These are phyloP conservation scores for Acer campestre DNA, from an alignment of 345 rosid species.

Conservation along the genomic window DNA sequence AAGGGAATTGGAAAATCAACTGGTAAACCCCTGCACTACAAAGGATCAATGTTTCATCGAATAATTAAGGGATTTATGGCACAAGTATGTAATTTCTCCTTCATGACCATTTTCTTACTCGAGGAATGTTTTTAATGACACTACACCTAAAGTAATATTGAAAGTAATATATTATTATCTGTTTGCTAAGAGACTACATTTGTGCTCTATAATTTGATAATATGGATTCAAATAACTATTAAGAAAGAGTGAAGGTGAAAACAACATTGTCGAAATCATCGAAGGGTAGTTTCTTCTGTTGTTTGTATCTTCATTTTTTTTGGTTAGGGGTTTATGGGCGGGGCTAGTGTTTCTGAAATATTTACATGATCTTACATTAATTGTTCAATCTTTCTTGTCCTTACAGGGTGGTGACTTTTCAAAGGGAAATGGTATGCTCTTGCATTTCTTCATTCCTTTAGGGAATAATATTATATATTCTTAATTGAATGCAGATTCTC, in stretches of 20 bases:
- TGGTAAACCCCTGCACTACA: slow-evolving; percentile 81
- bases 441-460: slow-evolving; percentile 19
- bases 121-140: slow-evolving; percentile 7
- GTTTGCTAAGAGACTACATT: neutral
- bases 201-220: neutral
- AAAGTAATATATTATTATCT: neutral
- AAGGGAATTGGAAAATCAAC: slow-evolving; percentile 81
- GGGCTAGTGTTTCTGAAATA: neutral
- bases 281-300: neutral
- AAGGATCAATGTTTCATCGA: slow-evolving; percentile 88
- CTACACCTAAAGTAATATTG: neutral
- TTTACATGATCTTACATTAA: slow-evolving; percentile 5
- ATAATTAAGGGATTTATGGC: slow-evolving; percentile 95
- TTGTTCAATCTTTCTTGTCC: slow-evolving; percentile 21
- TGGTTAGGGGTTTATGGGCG: neutral
- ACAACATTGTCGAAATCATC: neutral
- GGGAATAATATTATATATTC: slow-evolving; percentile 12
- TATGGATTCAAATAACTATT: neutral
- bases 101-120: slow-evolving; percentile 1
- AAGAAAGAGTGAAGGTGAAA: neutral
- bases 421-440: slow-evolving; percentile 80
- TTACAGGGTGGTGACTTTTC: slow-evolving; percentile 96
- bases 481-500: slow-evolving; percentile 32
- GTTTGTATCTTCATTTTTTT: neutral
- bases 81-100: slow-evolving; percentile 56